Evolutionary conservation across 73 alveolate species (phyloP).

Genomic region (Diophrys appendiculata): DNA sequence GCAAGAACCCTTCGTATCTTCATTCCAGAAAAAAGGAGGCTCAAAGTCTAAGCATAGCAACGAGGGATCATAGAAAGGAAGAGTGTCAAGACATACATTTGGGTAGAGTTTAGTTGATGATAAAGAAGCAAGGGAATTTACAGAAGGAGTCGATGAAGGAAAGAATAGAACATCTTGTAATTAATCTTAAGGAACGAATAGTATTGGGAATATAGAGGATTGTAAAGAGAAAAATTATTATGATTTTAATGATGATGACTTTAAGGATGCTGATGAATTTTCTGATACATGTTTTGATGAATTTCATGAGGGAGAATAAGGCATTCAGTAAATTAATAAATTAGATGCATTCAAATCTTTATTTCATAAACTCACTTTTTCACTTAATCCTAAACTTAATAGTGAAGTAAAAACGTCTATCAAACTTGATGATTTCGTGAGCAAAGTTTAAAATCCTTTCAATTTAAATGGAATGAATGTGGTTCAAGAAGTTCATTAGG

Average conservation of each 20-base stretch:
- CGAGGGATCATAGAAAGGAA: too few relatives aligned
- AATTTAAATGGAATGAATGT: not conserved
- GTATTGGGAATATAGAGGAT: too few relatives aligned
- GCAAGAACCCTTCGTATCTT: not conserved
- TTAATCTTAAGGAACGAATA: too few relatives aligned
- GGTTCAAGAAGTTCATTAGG: too few relatives aligned
- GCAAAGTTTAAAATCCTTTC: not conserved
- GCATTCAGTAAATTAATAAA: not conserved
- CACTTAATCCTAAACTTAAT: not conserved
- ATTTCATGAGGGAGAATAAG: not conserved
- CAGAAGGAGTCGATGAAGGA: too few relatives aligned
- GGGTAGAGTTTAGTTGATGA: too few relatives aligned
- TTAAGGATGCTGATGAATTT: not conserved
- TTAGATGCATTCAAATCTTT: not conserved
- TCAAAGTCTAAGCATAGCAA: too few relatives aligned
- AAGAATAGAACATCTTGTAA: too few relatives aligned
- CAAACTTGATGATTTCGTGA: not conserved
- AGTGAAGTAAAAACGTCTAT: not conserved
- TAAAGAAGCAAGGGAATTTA: too few relatives aligned
- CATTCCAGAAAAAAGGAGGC: too few relatives aligned
- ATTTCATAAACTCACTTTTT: not conserved
- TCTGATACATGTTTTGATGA: not conserved
- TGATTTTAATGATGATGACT: not conserved
- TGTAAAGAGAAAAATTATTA: too few relatives aligned
- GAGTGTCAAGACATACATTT: too few relatives aligned